phyloP scores from a whole-genome alignment of 805 yeast species.

The Teunomyces cretensis region DNA sequence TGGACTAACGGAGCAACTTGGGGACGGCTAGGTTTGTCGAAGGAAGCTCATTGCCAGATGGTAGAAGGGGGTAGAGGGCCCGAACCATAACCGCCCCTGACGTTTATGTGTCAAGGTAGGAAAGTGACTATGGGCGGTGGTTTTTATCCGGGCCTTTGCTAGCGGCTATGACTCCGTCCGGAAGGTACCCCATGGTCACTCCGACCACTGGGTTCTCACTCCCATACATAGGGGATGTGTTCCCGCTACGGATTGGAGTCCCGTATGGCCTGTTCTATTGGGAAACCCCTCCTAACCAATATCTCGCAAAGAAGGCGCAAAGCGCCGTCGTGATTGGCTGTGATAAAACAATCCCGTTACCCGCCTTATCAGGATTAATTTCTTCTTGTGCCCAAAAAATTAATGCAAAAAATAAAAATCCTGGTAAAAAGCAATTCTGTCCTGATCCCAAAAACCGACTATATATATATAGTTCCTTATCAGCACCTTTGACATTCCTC shows the following conservation, averaged over 20 bases:
- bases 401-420: no score
- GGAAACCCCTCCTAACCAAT: not conserved
- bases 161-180: no score
- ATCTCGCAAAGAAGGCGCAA: not conserved
- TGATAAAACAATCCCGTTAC: not conserved
- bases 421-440: conserved; percentile 1
- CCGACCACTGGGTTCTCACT: no score
- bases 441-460: not conserved
- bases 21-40: no score
- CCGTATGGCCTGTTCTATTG: conserved; percentile 1
- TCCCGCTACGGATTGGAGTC: conserved; percentile 1
- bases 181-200: no score
- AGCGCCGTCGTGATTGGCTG: not conserved
- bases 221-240: not conserved
- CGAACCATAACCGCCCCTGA: no score
- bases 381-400: not conserved
- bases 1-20: conserved; percentile 1
- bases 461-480: conserved; percentile 3
- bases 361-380: not conserved
- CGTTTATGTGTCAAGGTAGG: no score
- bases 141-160: no score
- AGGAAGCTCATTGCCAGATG: no score
- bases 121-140: no score
- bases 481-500: not conserved
- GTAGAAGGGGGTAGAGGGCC: no score